Evolutionary conservation across 2,329 filamentous ascomycete genomes (phyloP), one percentile per base, ranked within the genome.

Genomic region (Penicillium sp.): DNA sequence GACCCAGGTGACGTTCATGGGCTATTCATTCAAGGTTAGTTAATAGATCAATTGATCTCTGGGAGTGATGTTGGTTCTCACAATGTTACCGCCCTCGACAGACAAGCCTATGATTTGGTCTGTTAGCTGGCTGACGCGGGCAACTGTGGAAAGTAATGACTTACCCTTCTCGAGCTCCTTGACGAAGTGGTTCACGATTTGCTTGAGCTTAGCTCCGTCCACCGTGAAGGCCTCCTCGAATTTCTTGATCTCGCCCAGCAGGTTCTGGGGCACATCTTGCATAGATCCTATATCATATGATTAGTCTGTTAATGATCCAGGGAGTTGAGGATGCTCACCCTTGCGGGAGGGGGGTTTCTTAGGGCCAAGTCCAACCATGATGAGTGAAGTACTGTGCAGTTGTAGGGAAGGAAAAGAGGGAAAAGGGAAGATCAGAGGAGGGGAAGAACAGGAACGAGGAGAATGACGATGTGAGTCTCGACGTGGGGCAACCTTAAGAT

Each of bases 1-100:
- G 56, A 95, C 90, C 92, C 92, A 96, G 48, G 91, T 95, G 51
- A 92, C 88, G 75, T 96, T 96, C 92, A 97, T 96, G 52, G 92
- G 91, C 89, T 95, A 46, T 27, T 18, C 10, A 61, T 37, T n/a
- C 22, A 25, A 49, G 60, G 58, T 59, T 49, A 50, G 56, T 60
- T 41, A 50, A 49, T 30, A 12, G n/a, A n/a, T 36, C 22, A 25
- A 19, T 33, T 14, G 12, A 9, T 13, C 3, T 35, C 40, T 13
- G 22, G 29, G 16, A 35, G 13, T 10, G 11, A 39, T 27, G 39
- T 18, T 18, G 33, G 19, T 22, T 34, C 88, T 79, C 72, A 95
- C 89, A 72, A 99, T 97, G 70, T 86, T 95, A 53, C 90, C 91
- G 55, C 92, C 92, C 73, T 95, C 86, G 50, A 90, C 86, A 46